A percentile compares a stretch with the other conserved stretches of the same genome.
phyloP scores from a whole-genome alignment of 805 yeast genomes.

The Metahyphopichia silvanorum region DNA sequence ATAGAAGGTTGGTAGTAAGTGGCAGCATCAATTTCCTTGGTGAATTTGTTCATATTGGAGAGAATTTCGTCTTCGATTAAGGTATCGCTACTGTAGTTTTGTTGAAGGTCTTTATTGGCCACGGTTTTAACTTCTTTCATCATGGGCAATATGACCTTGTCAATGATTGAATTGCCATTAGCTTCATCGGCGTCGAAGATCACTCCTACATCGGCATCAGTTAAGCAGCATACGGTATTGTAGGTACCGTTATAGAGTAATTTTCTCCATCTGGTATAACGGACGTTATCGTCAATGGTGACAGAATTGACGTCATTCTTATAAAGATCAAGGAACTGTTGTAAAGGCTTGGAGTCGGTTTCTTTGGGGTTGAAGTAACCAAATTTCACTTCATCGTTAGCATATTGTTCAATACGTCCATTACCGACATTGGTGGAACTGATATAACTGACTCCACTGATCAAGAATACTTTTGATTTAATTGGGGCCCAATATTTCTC shows the following conservation, averaged over 20 bases:
- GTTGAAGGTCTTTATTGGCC: constrained; percentile 71
- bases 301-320: constrained; percentile 23
- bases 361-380: constrained; percentile 20
- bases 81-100: too few relatives aligned
- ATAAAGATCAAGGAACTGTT: constrained; percentile 24
- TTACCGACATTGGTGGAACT: constrained; percentile 28
- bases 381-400: constrained; percentile 17
- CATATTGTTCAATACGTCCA: constrained; percentile 15
- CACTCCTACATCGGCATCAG: constrained; percentile 34
- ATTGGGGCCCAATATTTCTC: constrained; percentile 33
- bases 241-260: constrained; percentile 33
- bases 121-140: constrained; percentile 64
- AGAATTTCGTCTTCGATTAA: constrained; percentile 58
- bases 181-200: constrained; percentile 28
- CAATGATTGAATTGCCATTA: too few relatives aligned
- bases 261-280: constrained; percentile 37
- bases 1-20: constrained; percentile 41
- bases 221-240: constrained; percentile 33
- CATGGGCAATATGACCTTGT: constrained; percentile 49
- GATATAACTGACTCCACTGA: constrained; percentile 35
- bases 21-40: constrained; percentile 50
- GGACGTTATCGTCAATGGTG: constrained; percentile 25
- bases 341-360: constrained; percentile 11
- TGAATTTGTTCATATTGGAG: constrained; percentile 42
- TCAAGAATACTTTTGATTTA: constrained; percentile 22